phyloP scores from a whole-genome alignment of 192 early-diverging fungal genomes.

The Spizellomyces punctatus region DNA sequence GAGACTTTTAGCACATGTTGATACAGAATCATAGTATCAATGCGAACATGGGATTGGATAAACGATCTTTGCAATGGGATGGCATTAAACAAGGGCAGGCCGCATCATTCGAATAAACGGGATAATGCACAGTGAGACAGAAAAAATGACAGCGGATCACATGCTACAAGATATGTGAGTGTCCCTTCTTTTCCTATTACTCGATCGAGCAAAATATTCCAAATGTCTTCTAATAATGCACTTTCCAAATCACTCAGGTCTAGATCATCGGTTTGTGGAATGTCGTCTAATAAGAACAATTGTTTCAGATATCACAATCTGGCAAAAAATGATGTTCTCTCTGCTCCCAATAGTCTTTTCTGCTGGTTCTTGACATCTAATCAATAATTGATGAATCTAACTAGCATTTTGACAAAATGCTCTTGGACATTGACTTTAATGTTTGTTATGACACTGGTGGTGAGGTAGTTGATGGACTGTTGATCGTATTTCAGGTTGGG shows the following conservation, averaged over 20 bases:
- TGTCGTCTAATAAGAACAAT: too few relatives aligned
- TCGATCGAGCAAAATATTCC: too few relatives aligned
- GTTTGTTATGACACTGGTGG: not conserved
- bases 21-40: constrained; percentile 20
- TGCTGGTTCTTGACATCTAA: not conserved
- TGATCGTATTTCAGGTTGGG: not conserved
- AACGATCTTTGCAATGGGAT: constrained; percentile 6
- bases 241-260: too few relatives aligned
- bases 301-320: not conserved
- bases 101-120: not conserved
- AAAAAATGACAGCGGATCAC: too few relatives aligned
- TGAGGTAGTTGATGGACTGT: not conserved
- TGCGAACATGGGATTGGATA: constrained; percentile 7
- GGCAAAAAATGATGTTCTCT: too few relatives aligned
- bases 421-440: constrained; percentile 14
- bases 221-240: too few relatives aligned
- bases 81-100: constrained; percentile 7
- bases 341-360: not conserved
- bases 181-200: too few relatives aligned
- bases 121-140: not conserved
- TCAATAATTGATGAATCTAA: constrained; percentile 7
- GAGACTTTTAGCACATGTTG: not conserved
- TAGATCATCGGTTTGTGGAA: too few relatives aligned
- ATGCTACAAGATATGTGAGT: too few relatives aligned
- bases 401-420: constrained; percentile 11